Conservation (phyloP, 441 rosid genomes). For the Populus hybrid region DNA sequence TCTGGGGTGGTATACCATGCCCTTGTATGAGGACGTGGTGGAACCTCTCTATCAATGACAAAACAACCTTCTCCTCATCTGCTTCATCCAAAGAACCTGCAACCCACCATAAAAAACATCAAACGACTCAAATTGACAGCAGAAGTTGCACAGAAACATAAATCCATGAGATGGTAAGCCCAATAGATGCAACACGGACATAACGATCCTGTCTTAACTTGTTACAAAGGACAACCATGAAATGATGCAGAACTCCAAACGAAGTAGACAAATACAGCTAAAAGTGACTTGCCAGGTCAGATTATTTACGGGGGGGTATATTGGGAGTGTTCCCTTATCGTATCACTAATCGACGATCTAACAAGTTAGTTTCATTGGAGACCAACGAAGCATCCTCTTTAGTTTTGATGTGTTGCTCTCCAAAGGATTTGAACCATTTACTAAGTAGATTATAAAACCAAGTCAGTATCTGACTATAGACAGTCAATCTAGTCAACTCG, state of each 20-base stretch:
- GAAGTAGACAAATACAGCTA: not conserved
- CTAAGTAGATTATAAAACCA: not conserved
- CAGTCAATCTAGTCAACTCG: not conserved
- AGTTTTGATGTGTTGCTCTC: not conserved
- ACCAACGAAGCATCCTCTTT: not conserved
- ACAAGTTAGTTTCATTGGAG: no score
- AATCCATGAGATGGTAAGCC: not conserved
- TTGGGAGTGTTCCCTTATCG: not conserved
- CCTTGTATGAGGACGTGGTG: constrained; percentile 31
- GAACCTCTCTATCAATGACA: constrained; percentile 54
- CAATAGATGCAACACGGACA: not conserved
- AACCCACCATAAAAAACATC: constrained; percentile 4
- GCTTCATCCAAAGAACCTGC: constrained; percentile 58
- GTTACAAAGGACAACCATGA: not conserved
- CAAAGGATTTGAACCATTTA: not conserved
- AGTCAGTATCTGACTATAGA: not conserved
- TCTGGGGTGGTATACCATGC: constrained; percentile 38
- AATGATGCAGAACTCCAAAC: not conserved
- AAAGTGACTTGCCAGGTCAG: not conserved
- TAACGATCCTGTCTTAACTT: not conserved
- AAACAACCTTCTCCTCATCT: constrained; percentile 39
- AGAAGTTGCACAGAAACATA: not conserved
- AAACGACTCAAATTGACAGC: not conserved
- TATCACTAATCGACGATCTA: no score
- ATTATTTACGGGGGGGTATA: not conserved